Conservation (phyloP, 139 green algal species). For the Closterium sp. region DNA sequence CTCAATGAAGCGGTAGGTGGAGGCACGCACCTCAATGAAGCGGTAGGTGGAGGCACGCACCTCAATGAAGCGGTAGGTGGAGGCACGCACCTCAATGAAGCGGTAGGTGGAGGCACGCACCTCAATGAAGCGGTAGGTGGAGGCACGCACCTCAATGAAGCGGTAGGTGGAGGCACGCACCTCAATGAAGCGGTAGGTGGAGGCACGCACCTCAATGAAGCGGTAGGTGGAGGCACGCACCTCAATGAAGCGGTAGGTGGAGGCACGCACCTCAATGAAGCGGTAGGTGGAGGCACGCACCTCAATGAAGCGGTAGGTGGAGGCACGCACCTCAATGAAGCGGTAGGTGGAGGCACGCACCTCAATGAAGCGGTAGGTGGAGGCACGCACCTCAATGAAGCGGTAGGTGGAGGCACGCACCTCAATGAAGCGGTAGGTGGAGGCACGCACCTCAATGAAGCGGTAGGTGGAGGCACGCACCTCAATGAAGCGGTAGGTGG, state of each 20-base stretch:
- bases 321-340: no score
- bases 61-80: conserved; percentile 6
- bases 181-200: conserved; percentile 6
- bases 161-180: not conserved
- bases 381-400: no score
- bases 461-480: not conserved
- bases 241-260: conserved; percentile 6
- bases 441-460: no score
- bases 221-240: not conserved
- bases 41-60: not conserved
- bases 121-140: conserved; percentile 6
- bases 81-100: no score
- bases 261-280: no score
- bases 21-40: no score
- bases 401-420: not conserved
- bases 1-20: conserved; percentile 6
- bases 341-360: not conserved
- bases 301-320: conserved; percentile 6
- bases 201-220: no score
- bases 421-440: conserved; percentile 6
- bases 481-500: conserved; percentile 6
- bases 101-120: not conserved
- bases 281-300: not conserved
- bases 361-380: conserved; percentile 6
- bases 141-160: no score